Conservation (phyloP, 139 green algal genomes). For the Chlamydomonas sp. region DNA sequence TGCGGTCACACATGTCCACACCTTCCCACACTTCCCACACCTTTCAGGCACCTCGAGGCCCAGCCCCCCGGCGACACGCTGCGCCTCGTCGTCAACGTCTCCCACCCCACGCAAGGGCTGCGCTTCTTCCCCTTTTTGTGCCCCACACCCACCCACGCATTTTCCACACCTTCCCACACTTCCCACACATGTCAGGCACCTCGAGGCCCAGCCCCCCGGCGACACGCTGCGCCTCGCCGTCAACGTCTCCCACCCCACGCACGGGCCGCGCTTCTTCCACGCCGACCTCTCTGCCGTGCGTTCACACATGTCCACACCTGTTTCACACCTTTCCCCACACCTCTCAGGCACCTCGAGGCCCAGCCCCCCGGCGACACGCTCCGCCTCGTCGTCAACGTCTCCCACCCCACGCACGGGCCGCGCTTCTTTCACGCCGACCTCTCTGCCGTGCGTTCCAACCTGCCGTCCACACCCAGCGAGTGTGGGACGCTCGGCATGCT, state of each 20-base stretch:
- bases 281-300: too few species aligned
- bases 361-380: too few species aligned
- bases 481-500: background rate
- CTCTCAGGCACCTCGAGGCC: background rate
- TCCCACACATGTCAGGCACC: constrained; percentile 17
- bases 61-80: too few species aligned
- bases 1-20: background rate
- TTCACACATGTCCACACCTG: background rate
- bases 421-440: constrained; percentile 32
- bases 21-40: background rate
- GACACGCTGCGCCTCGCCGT: constrained; percentile 30
- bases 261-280: constrained; percentile 43
- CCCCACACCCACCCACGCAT: background rate
- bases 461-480: background rate
- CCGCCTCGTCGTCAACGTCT: too few species aligned
- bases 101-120: too few species aligned
- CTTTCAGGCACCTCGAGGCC: background rate
- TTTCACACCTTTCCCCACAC: too few species aligned
- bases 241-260: constrained; percentile 29
- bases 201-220: constrained; percentile 18
- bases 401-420: too few species aligned
- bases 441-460: background rate
- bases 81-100: too few species aligned
- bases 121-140: constrained; percentile 4
- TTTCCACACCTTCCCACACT: background rate